Percentiles rank a stretch among this genome's conserved stretches.
Evolutionary conservation across 495 filamentous ascomycete genomes (phyloP).

Genomic region (Hypoxylon trugodes): DNA sequence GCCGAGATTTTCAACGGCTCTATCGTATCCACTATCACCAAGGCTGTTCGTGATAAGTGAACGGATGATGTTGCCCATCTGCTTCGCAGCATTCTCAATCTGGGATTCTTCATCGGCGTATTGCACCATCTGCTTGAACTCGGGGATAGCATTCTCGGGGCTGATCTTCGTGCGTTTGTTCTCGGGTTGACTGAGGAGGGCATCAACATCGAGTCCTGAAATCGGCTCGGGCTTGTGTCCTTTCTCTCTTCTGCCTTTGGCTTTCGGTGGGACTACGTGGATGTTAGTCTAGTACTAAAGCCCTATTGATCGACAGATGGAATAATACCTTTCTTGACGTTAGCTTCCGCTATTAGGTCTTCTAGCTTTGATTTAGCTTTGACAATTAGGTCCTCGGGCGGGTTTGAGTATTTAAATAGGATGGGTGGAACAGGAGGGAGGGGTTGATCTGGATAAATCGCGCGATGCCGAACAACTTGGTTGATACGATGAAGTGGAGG

Average conservation of each 20-base stretch:
- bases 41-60: slow-evolving; percentile 74
- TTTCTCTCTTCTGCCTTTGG: slow-evolving; percentile 73
- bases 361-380: slow-evolving; percentile 65
- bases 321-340: slow-evolving; percentile 84
- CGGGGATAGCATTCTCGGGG: slow-evolving; percentile 82
- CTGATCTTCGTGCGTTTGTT: slow-evolving; percentile 69
- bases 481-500: slow-evolving; percentile 91
- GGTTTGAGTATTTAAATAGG: slow-evolving; percentile 76
- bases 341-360: slow-evolving; percentile 70
- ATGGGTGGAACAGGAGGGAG: slow-evolving; percentile 72
- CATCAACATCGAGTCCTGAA: slow-evolving; percentile 88
- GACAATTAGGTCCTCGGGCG: slow-evolving; percentile 70
- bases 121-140: slow-evolving; percentile 85
- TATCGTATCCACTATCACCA: slow-evolving; percentile 76
- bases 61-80: slow-evolving; percentile 77
- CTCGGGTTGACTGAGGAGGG: slow-evolving; percentile 66
- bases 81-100: slow-evolving; percentile 73
- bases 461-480: slow-evolving; percentile 82
- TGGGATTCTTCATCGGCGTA: slow-evolving; percentile 66
- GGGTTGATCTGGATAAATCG: slow-evolving; percentile 74
- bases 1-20: slow-evolving; percentile 77
- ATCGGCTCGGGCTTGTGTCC: slow-evolving; percentile 81
- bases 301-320: neutral
- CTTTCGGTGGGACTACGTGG: slow-evolving; percentile 80
- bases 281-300: slow-evolving; percentile 38